These are phyloP conservation scores for Alnus glutinosa DNA, from an alignment of 306 rosid genomes.

Conservation along the genomic window DNA sequence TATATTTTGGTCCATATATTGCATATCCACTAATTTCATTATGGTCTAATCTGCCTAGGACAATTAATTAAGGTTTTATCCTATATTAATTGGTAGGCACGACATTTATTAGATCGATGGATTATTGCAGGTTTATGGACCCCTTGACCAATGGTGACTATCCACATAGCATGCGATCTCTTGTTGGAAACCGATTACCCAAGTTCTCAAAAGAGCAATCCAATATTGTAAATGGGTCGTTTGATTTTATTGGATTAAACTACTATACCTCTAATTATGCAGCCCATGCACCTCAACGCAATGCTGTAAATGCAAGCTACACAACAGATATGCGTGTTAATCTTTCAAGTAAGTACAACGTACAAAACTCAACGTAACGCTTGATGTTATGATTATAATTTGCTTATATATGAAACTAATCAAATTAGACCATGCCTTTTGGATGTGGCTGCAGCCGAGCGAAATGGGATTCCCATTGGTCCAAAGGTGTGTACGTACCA, in stretches of 20 bases:
- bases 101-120: too few relatives aligned
- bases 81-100: too few relatives aligned
- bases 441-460: slow-evolving; percentile 21
- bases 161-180: slow-evolving; percentile 47
- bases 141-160: slow-evolving; percentile 57
- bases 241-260: slow-evolving; percentile 64
- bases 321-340: slow-evolving; percentile 36
- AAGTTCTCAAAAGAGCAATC: slow-evolving; percentile 45
- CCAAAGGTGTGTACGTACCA: slow-evolving; percentile 49
- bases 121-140: slow-evolving; percentile 53
- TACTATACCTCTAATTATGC: slow-evolving; percentile 57
- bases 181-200: slow-evolving; percentile 48
- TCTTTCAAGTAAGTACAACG: slow-evolving; percentile 30
- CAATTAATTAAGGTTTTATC: too few relatives aligned
- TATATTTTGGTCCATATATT: too few relatives aligned
- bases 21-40: too few relatives aligned
- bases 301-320: slow-evolving; percentile 14
- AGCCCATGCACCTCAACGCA: slow-evolving; percentile 24
- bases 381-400: background rate
- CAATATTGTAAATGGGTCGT: slow-evolving; percentile 47
- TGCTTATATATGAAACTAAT: background rate
- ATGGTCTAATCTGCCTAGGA: too few relatives aligned
- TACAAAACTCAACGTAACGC: too few relatives aligned
- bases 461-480: slow-evolving; percentile 49
- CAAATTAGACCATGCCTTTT: background rate